Percentiles rank a stretch among this genome's conserved stretches.
phyloP scores from a whole-genome alignment of 768 basidiomycete species.

The Mycena kentingensis region DNA sequence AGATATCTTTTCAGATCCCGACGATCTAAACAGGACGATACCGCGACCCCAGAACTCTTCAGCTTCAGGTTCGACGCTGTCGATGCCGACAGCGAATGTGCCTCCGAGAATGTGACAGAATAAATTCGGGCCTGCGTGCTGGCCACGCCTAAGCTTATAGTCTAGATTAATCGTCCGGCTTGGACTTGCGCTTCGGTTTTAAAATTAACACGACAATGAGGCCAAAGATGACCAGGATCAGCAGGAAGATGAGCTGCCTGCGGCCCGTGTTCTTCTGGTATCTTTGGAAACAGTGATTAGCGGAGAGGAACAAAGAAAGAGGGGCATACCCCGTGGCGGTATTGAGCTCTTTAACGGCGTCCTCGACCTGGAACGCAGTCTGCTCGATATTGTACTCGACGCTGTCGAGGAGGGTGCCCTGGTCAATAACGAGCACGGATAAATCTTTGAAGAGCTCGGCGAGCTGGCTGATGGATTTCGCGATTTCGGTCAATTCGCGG shows the following conservation, averaged over 20 bases:
- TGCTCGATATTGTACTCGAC: conserved; percentile 98
- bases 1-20: conserved; percentile 47
- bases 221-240: conserved; percentile 87
- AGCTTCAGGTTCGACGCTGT: neutral
- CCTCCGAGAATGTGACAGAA: too few species aligned
- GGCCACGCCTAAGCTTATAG: too few species aligned
- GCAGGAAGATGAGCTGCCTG: conserved; percentile 89
- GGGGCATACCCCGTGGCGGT: conserved; percentile 73
- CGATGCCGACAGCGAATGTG: neutral
- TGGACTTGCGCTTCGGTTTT: conserved; percentile 72
- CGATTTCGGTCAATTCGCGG: conserved; percentile 84
- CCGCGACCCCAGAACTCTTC: conserved; percentile 25
- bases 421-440: conserved; percentile 91
- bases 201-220: conserved; percentile 87
- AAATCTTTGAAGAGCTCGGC: conserved; percentile 98
- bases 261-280: conserved; percentile 95
- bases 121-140: too few species aligned
- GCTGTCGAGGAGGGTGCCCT: conserved; percentile 94
- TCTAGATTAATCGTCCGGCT: conserved; percentile 22
- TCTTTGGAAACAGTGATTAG: conserved; percentile 38
- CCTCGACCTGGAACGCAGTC: conserved; percentile 77
- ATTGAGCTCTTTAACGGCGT: conserved; percentile 83
- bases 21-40: conserved; percentile 41
- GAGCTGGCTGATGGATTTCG: conserved; percentile 85
- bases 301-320: conserved; percentile 5